Evolutionary conservation across 441 rosid genomes (phyloP).

Genomic region (Euphorbia celastroides): DNA sequence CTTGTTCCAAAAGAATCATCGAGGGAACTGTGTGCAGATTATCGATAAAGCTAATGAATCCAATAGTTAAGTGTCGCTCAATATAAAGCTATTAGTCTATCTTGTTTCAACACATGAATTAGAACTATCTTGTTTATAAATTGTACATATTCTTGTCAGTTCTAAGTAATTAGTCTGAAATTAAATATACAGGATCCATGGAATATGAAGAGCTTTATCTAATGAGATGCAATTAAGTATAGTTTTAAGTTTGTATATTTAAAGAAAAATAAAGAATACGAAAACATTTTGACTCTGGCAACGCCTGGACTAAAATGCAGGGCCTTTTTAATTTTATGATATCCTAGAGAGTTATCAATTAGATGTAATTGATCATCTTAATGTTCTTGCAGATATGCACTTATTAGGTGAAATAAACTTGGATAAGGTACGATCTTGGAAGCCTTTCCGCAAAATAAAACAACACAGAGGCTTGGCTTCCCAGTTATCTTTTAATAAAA

Average conservation of each 20-base stretch:
- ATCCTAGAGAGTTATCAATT: neutral
- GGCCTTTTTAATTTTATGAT: neutral
- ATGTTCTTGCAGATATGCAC: slow-evolving; percentile 53
- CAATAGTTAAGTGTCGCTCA: too few relatives aligned
- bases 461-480: slow-evolving; percentile 54
- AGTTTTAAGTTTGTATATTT: too few relatives aligned
- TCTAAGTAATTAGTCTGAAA: neutral
- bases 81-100: too few relatives aligned
- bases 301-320: neutral
- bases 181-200: neutral
- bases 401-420: slow-evolving; percentile 75
- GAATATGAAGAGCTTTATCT: neutral
- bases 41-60: slow-evolving; percentile 1
- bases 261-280: neutral
- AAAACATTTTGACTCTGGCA: neutral
- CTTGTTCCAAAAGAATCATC: neutral
- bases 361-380: slow-evolving; percentile 4
- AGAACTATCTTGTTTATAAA: neutral
- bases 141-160: neutral
- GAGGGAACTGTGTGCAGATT: too few relatives aligned
- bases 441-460: slow-evolving; percentile 62
- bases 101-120: too few relatives aligned
- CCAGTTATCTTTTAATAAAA: slow-evolving; percentile 40
- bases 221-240: too few relatives aligned
- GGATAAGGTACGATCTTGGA: slow-evolving; percentile 96